phyloP scores from a whole-genome alignment of 2,329 filamentous ascomycete species.

The Byssochlamys sp. region DNA sequence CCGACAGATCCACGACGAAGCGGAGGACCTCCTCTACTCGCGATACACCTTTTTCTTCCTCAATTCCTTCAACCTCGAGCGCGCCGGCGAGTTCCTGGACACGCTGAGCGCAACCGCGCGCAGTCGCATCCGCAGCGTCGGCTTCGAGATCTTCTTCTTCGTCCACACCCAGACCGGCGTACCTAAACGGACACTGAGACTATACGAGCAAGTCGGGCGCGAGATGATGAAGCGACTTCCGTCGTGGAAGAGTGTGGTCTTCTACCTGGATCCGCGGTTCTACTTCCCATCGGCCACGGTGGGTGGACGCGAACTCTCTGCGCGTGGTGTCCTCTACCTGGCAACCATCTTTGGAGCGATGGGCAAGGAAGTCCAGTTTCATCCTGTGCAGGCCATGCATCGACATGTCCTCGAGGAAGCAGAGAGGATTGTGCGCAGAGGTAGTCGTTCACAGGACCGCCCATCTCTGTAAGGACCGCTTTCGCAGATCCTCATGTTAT shows the following conservation, averaged over 20 bases:
- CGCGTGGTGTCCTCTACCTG: constrained; percentile 21
- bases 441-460: constrained; percentile 2
- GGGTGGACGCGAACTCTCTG: constrained; percentile 19
- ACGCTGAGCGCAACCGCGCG: constrained; percentile 24
- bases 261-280: constrained; percentile 27
- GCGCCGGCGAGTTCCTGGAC: constrained; percentile 21
- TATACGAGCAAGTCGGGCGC: constrained; percentile 20
- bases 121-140: constrained; percentile 22
- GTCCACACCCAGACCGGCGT: constrained; percentile 25
- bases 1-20: constrained; percentile 26
- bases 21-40: constrained; percentile 26
- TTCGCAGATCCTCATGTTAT: neutral
- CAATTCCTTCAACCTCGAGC: constrained; percentile 24
- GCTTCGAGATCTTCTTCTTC: constrained; percentile 29
- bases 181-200: constrained; percentile 22
- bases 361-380: constrained; percentile 21
- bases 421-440: neutral
- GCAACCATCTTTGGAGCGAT: constrained; percentile 18
- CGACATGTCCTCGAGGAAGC: constrained; percentile 18
- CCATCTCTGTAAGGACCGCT: constrained; percentile 1
- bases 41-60: constrained; percentile 27
- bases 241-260: constrained; percentile 16
- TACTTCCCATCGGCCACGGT: constrained; percentile 20
- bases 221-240: constrained; percentile 19
- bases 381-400: constrained; percentile 19